phyloP scores from a whole-genome alignment of 495 filamentous ascomycete species.

The Aspergillus bertholletiae region DNA sequence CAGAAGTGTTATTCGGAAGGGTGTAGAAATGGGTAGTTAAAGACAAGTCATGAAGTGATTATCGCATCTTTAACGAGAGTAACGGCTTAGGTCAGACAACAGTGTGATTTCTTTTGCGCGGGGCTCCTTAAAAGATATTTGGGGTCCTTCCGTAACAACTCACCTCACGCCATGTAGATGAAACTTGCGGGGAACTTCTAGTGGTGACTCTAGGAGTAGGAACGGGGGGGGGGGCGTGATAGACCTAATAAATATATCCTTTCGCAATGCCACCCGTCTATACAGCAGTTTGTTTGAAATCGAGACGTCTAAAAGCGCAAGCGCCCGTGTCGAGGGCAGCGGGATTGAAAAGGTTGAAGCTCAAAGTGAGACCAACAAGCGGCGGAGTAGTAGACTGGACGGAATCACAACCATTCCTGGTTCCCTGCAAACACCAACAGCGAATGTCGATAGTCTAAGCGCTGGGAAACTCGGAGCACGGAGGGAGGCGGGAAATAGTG shows the following conservation, averaged over 20 bases:
- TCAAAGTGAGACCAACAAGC: conserved; percentile 33
- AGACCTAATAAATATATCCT: neutral
- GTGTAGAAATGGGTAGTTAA: conserved; percentile 1
- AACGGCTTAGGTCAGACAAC: conserved; percentile 7
- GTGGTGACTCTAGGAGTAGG: conserved; percentile 1
- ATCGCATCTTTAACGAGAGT: neutral
- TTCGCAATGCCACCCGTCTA: conserved; percentile 2
- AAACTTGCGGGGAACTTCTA: conserved; percentile 22
- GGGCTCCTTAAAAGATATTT: conserved; percentile 12
- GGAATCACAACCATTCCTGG: conserved; percentile 28
- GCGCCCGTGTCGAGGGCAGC: conserved; percentile 15
- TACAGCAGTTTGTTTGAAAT: conserved; percentile 1
- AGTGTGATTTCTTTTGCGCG: conserved; percentile 12
- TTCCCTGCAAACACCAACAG: conserved; percentile 15
- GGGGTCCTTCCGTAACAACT: conserved; percentile 16
- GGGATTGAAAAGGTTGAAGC: conserved; percentile 21
- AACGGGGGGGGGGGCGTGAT: conserved; percentile 12
- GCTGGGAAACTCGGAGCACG: neutral
- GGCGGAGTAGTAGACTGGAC: conserved; percentile 25
- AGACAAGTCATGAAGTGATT: neutral
- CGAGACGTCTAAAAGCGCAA: conserved; percentile 4
- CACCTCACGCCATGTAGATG: conserved; percentile 26
- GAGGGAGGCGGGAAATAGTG: neutral
- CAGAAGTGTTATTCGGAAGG: conserved; percentile 1
- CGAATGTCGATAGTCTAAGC: neutral